Conservation (phyloP, 805 yeast species). For the Danielozyma ontarioensis region DNA sequence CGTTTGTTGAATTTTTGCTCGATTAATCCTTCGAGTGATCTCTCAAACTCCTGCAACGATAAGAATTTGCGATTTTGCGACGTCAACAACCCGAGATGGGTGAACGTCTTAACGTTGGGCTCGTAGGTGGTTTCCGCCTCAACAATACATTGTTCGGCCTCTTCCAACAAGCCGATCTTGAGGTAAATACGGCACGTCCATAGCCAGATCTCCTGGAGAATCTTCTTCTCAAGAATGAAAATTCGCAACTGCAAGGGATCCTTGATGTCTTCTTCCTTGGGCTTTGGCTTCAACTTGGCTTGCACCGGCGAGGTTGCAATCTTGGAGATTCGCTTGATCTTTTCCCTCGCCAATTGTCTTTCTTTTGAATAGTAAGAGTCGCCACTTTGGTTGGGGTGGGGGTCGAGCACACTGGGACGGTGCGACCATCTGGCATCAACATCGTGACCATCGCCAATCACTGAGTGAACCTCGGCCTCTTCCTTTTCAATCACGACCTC, state of each 20-base stretch:
- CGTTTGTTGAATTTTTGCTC: conserved; percentile 17
- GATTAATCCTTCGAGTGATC: conserved; percentile 43
- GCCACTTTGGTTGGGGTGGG: conserved; percentile 7
- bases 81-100: conserved; percentile 45
- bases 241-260: conserved; percentile 2
- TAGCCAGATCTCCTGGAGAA: conserved; percentile 67
- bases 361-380: conserved; percentile 4
- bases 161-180: conserved; percentile 47
- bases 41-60: conserved; percentile 63
- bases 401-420: conserved; percentile 38
- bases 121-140: conserved; percentile 57
- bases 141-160: conserved; percentile 64
- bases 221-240: conserved; percentile 21
- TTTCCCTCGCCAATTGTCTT: conserved; percentile 14
- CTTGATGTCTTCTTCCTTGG: background rate
- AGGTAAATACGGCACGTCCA: conserved; percentile 64
- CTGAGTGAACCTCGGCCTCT: background rate
- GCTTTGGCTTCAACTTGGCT: background rate
- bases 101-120: conserved; percentile 44
- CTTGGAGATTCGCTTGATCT: conserved; percentile 13
- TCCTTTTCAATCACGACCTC: conserved; percentile 10
- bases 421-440: conserved; percentile 30
- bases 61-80: conserved; percentile 36
- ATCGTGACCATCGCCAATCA: background rate
- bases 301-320: conserved; percentile 2